A percentile compares a stretch with the other conserved stretches of the same genome.
These are phyloP conservation scores for Xylariaceae sp. DNA, from an alignment of 2,329 filamentous ascomycete genomes.

Conservation along the genomic window DNA sequence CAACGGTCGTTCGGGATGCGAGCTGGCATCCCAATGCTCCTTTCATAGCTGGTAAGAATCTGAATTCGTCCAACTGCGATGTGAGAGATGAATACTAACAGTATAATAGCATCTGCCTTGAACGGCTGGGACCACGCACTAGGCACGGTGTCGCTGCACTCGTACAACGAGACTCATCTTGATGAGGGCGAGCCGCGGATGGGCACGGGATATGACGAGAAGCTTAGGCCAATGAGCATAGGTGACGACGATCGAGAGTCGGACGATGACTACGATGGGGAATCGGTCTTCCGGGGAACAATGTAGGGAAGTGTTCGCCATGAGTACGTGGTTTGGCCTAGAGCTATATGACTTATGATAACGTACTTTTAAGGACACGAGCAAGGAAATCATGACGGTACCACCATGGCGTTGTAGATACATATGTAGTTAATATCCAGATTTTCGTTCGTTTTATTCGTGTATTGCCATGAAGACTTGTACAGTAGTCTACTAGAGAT, in stretches of 20 bases:
- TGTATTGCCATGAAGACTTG: slow-evolving; percentile 24
- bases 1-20: slow-evolving; percentile 81
- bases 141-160: slow-evolving; percentile 78
- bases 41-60: slow-evolving; percentile 64
- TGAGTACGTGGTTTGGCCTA: too few species aligned
- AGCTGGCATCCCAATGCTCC: slow-evolving; percentile 89
- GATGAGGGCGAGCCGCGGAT: slow-evolving; percentile 66
- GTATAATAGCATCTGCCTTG: slow-evolving; percentile 71
- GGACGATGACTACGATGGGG: slow-evolving; percentile 12
- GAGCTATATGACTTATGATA: too few species aligned
- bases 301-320: not conserved
- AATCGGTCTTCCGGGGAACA: slow-evolving; percentile 4
- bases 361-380: too few species aligned
- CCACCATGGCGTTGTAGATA: slow-evolving; percentile 1
- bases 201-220: slow-evolving; percentile 63
- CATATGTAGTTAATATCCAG: not conserved
- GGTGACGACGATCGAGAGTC: slow-evolving; percentile 1
- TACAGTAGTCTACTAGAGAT: slow-evolving; percentile 27
- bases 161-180: slow-evolving; percentile 68
- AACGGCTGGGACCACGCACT: slow-evolving; percentile 74
- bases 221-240: slow-evolving; percentile 47
- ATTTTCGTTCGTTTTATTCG: slow-evolving; percentile 7
- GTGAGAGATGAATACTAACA: slow-evolving; percentile 8
- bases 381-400: not conserved
- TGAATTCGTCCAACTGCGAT: not conserved